These are phyloP conservation scores for Ophiostoma tasmaniense DNA, from an alignment of 2,329 filamentous ascomycete species.

Conservation along the genomic window DNA sequence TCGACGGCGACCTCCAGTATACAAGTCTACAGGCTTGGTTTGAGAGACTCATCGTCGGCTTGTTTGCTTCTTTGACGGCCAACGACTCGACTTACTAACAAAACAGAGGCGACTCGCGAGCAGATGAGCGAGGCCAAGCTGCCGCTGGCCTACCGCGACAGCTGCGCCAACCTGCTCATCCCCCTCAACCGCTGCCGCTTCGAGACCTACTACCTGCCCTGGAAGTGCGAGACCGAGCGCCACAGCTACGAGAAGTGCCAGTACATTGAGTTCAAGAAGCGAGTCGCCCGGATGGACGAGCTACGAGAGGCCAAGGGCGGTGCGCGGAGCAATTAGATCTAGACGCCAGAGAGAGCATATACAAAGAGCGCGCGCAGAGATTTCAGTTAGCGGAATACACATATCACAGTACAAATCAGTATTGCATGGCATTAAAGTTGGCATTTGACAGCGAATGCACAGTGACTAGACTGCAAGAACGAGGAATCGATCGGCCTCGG, in stretches of 20 bases:
- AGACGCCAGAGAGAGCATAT: background rate
- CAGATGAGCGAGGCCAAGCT: constrained; percentile 89
- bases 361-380: no score
- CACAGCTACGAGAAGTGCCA: constrained; percentile 99
- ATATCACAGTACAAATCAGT: no score
- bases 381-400: no score
- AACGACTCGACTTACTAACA: constrained; percentile 7
- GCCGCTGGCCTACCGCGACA: constrained; percentile 86
- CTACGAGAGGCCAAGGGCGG: constrained; percentile 77
- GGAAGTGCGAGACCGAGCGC: constrained; percentile 97
- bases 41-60: no score
- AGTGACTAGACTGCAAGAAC: no score
- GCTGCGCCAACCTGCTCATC: constrained; percentile 88
- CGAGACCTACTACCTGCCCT: constrained; percentile 88
- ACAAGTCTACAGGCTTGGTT: no score
- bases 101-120: constrained; percentile 67
- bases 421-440: no score
- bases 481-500: no score
- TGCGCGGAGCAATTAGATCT: constrained; percentile 72
- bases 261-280: constrained; percentile 97
- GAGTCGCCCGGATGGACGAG: constrained; percentile 98
- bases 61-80: no score
- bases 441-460: no score
- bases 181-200: constrained; percentile 91
- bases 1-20: background rate